Conservation (phyloP, 305 asterid genomes). For the Nicotiana rustica region DNA sequence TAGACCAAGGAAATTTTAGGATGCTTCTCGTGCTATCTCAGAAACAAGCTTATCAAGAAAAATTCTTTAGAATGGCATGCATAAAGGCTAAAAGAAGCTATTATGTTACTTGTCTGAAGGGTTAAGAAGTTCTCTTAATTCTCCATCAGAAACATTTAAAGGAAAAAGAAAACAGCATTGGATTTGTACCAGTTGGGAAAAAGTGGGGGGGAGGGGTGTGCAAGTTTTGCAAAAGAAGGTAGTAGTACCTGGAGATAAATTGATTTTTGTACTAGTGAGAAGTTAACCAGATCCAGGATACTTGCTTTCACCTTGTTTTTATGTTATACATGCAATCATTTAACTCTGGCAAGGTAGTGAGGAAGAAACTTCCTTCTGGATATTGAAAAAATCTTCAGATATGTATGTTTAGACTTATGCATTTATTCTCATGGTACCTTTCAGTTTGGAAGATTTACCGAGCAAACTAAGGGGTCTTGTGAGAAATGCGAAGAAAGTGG, state of each 20-base stretch:
- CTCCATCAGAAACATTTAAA: no score
- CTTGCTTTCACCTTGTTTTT: neutral
- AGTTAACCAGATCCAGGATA: neutral
- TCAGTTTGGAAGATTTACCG: constrained; percentile 90
- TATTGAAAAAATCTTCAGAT: neutral
- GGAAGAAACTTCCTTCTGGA: neutral
- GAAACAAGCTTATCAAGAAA: neutral
- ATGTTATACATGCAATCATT: neutral
- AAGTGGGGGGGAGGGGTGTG: neutral
- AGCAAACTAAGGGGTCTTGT: constrained; percentile 72
- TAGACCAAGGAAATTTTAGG: neutral
- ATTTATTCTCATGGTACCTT: constrained; percentile 27
- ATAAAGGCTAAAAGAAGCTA: neutral
- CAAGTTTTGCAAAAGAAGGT: neutral
- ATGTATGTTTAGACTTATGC: neutral
- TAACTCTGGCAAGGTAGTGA: neutral
- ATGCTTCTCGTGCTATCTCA: neutral
- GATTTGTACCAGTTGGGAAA: neutral
- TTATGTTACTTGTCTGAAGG: neutral
- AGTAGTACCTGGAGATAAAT: neutral
- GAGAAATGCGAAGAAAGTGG: constrained; percentile 77
- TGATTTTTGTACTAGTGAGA: neutral
- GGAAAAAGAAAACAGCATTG: no score
- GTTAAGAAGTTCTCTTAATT: no score
- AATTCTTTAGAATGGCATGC: neutral